A percentile compares a stretch with the other conserved stretches of the same genome.
Conservation (phyloP, 2,329 filamentous ascomycete species). For the Penicillium thymicola region DNA sequence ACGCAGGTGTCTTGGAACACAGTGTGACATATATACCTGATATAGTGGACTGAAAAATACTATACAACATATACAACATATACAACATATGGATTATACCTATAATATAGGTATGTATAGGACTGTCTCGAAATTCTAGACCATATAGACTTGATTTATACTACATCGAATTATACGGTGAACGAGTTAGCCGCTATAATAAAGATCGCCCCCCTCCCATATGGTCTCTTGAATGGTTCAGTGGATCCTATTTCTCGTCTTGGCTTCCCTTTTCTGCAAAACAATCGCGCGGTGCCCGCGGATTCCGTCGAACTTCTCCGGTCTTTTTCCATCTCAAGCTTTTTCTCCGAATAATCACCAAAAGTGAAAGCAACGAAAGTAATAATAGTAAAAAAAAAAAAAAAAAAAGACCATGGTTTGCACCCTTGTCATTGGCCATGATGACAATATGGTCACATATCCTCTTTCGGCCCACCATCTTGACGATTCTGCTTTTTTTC, state of each 20-base stretch:
- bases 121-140: not conserved
- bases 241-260: conserved; percentile 15
- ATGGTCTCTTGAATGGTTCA: not conserved
- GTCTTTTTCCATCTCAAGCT: not conserved
- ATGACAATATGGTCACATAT: not conserved
- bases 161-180: not conserved
- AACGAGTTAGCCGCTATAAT: not conserved
- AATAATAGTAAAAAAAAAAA: too few species aligned
- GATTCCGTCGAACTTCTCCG: not conserved
- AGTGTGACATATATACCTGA: not conserved
- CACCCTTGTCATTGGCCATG: conserved; percentile 1
- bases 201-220: not conserved
- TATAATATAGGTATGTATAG: too few species aligned
- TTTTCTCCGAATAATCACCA: conserved; percentile 5
- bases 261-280: conserved; percentile 23
- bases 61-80: not conserved
- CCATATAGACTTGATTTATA: not conserved
- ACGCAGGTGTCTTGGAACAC: not conserved
- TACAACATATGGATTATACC: not conserved
- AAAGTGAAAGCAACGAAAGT: conserved; percentile 5
- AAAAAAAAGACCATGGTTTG: not conserved
- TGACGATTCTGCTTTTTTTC: not conserved
- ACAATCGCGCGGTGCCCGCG: conserved; percentile 14
- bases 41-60: not conserved
- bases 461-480: not conserved